Evolutionary conservation across 2,329 filamentous ascomycete species (phyloP), one percentile per base, ranked within the genome.

Genomic region (Nectriaceae sp.): DNA sequence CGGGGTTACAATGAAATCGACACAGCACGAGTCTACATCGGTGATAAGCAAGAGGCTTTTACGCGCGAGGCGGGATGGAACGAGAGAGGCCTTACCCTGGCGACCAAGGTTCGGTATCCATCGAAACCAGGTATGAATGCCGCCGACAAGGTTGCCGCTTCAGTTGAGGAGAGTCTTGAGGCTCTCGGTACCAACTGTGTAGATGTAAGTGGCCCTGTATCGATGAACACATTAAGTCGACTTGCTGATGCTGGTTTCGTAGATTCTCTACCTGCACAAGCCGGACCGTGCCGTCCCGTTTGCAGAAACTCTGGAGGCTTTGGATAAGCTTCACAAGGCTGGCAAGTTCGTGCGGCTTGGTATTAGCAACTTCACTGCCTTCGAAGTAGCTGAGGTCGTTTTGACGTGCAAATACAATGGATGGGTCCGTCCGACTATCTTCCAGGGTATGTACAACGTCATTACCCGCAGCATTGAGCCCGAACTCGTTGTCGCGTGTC

Each of bases 401-500:
- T 81, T 90, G 68, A 86, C 84, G 33, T 93, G 88, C 76, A 87
- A 87, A 60, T 83, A 88, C 70, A 85, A 89, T 62, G 82, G 82
- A 52, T 95, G 89, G 89, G 88, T 95, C 15, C 81, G 86, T 33
- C 90, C 90, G 1, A 90, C 87, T 1, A 83, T 95, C 47, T 96
- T 90, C 70, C 90, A 94, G 70, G 91, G 79, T 60, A 93, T 95
- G 88, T 93, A 93, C 71, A 93, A 93, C 68, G 83, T 81, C 48
- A 88, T 92, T 57, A 89, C 85, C 19, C 83, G 90, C 44, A 82
- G 80, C 46, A 85, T 93, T 54, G 90, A 94, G 66, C 67, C 80
- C 1, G 89, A 94, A 67, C 74, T 94, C 36, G 78, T 94, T 45
- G 83, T 84, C 3, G 83, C 84, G 19, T 91, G 87, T 64, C 82